phyloP scores from a whole-genome alignment of 106 monocot species.

The Alisma plantagoaquatica region DNA sequence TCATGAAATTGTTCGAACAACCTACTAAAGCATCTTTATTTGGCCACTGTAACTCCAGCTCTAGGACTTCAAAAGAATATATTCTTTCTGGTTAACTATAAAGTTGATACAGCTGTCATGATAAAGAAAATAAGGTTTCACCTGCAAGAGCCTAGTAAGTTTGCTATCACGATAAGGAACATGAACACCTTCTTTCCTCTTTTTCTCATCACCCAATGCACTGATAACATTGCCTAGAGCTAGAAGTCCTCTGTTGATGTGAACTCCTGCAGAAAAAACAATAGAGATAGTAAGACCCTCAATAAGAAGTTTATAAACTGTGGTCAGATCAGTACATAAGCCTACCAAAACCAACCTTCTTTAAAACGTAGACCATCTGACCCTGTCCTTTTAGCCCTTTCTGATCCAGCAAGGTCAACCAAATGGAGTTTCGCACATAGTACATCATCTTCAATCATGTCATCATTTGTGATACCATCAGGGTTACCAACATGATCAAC shows the following conservation, averaged over 20 bases:
- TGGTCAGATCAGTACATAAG: too few species aligned
- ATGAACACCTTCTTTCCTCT: constrained; percentile 88
- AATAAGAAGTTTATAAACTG: too few species aligned
- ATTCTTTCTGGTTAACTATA: too few species aligned
- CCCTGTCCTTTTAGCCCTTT: constrained; percentile 93
- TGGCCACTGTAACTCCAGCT: too few species aligned
- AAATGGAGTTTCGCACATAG: constrained; percentile 94
- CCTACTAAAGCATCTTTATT: too few species aligned
- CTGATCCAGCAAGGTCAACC: constrained; percentile 99
- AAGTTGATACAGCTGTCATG: too few species aligned
- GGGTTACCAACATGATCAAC: constrained; percentile 34
- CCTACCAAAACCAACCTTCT: constrained; percentile 74
- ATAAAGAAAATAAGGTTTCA: too few species aligned
- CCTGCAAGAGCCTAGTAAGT: constrained; percentile 93
- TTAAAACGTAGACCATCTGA: constrained; percentile 96
- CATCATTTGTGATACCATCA: constrained; percentile 50
- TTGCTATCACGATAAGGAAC: constrained; percentile 99
- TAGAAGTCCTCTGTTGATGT: constrained; percentile 94
- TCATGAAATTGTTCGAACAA: too few species aligned
- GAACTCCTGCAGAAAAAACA: constrained; percentile 60
- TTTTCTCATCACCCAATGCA: constrained; percentile 98
- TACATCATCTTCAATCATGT: constrained; percentile 81
- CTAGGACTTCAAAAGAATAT: too few species aligned
- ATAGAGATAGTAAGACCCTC: too few species aligned
- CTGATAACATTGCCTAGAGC: constrained; percentile 99